Base-by-base conservation (phyloP, 805 yeast species). In the Saturnispora halmiae region DNA sequence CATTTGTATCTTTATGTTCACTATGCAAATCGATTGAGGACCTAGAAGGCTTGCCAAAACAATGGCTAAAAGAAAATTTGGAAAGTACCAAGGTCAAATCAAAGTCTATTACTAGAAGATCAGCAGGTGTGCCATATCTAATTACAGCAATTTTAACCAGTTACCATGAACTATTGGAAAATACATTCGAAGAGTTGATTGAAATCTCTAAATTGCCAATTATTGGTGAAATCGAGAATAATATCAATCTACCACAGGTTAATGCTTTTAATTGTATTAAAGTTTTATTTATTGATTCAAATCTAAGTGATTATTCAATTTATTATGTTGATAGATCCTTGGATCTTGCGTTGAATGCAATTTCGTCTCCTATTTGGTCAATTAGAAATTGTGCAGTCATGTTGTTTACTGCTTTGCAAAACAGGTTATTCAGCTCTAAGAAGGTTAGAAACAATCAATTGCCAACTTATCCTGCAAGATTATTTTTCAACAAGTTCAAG, bases 341-440 rank as follows among this genome's bases (percentile, higher is more conserved):
- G 21, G 66, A 68, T 20, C 56, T 84, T 16, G 67, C 94, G 0
- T 66, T 92, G 32, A 51, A 61, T 2, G 70, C 77, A 27, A 85
- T 90, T 59, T 67, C 73, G 1, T 75, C 83, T 2, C 63, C 69
- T 2, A 66, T 77, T 19, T 90, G 97, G 97, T 77, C 95, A 0
- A 71, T 90, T 21, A 70, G 95, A 54, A 90, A 90, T 56, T 85
- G 96, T 58, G 86, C 95, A 0, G 82, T 88, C 15, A 92, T 90
- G 97, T 66, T 90, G 31, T 90, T 87, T 56, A 79, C 94, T 1
- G 78, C 95, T 1, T 60, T 90, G 31, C 92, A 85, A 52, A 81
- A 79, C 44, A 69, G 90, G 45, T 54, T 92, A 4, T 88, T 90
- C 60, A 94, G 94, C 2, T 72, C 69, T 11, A 67, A 67, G 34